phyloP scores from a whole-genome alignment of 1,139 yeast genomes.

The Yamadazyma diospyri region DNA sequence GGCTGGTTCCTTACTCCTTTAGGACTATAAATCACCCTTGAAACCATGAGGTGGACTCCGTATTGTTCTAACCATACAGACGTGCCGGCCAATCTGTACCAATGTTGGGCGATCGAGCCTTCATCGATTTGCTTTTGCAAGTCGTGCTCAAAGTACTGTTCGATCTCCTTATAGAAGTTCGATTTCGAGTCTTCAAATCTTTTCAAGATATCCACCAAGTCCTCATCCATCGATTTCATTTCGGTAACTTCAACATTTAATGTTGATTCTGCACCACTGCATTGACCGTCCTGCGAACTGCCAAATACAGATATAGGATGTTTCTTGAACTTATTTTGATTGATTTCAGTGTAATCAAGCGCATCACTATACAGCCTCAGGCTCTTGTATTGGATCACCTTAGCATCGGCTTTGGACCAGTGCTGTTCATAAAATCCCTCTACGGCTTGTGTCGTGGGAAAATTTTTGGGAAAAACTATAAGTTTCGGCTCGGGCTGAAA shows the following conservation, averaged over 20 bases:
- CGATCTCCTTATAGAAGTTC: constrained; percentile 17
- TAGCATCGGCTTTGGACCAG: constrained; percentile 2
- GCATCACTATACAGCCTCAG: constrained; percentile 10
- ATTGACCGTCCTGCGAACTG: constrained; percentile 7
- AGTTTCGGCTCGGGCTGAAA: constrained; percentile 5
- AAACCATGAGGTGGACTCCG: constrained; percentile 31
- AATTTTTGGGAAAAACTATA: constrained; percentile 15
- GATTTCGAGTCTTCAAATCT: constrained; percentile 9
- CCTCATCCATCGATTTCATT: constrained; percentile 10
- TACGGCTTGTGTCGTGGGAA: constrained; percentile 10
- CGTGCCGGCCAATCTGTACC: constrained; percentile 32
- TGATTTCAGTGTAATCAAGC: constrained; percentile 7
- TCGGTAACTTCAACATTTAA: constrained; percentile 13
- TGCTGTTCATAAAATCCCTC: constrained; percentile 8
- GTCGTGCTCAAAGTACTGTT: constrained; percentile 17
- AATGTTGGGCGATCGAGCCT: constrained; percentile 18
- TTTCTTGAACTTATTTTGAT: constrained; percentile 5
- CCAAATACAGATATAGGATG: constrained; percentile 12
- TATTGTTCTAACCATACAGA: constrained; percentile 33
- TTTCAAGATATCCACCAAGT: constrained; percentile 13
- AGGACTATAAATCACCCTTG: constrained; percentile 26
- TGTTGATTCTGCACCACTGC: no score
- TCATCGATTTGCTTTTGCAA: constrained; percentile 18
- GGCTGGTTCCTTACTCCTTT: constrained; percentile 21
- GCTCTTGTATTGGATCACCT: constrained; percentile 11